phyloP scores from a whole-genome alignment of 768 basidiomycete genomes.

The Paxillus rubicundulus region DNA sequence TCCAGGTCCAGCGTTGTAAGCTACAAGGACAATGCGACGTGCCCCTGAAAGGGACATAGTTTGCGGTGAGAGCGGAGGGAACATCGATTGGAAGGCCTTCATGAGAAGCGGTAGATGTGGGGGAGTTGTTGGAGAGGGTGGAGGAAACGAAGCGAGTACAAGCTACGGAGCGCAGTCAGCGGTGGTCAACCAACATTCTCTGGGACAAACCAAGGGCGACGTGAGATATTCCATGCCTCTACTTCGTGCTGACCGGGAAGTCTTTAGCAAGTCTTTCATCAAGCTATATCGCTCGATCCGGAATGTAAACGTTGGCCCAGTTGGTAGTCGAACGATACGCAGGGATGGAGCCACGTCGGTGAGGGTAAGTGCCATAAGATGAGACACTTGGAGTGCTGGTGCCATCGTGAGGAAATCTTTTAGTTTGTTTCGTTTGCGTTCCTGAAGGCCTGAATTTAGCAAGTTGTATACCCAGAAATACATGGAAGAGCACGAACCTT shows the following conservation, averaged over 20 bases:
- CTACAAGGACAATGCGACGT: conserved; percentile 88
- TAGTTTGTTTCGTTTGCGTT: conserved; percentile 83
- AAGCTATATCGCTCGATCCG: conserved; percentile 90
- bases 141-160: conserved; percentile 86
- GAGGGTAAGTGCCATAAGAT: conserved; percentile 88
- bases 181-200: neutral
- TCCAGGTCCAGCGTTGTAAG: conserved; percentile 82
- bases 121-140: conserved; percentile 68
- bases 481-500: conserved; percentile 47
- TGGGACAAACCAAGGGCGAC: conserved; percentile 74
- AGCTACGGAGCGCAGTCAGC: conserved; percentile 42
- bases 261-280: conserved; percentile 75
- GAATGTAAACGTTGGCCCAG: conserved; percentile 93
- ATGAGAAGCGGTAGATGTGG: conserved; percentile 87
- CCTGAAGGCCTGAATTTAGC: conserved; percentile 47
- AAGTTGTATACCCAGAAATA: neutral
- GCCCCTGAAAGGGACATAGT: conserved; percentile 82
- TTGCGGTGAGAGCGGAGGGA: conserved; percentile 87
- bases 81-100: conserved; percentile 95
- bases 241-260: conserved; percentile 64
- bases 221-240: conserved; percentile 88
- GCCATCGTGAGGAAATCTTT: conserved; percentile 95
- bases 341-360: conserved; percentile 83
- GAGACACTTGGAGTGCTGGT: conserved; percentile 86
- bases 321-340: conserved; percentile 81